Evolutionary conservation across 768 basidiomycete species (phyloP), one percentile per base, ranked within the genome.

Genomic region (Leccinum boreale): DNA sequence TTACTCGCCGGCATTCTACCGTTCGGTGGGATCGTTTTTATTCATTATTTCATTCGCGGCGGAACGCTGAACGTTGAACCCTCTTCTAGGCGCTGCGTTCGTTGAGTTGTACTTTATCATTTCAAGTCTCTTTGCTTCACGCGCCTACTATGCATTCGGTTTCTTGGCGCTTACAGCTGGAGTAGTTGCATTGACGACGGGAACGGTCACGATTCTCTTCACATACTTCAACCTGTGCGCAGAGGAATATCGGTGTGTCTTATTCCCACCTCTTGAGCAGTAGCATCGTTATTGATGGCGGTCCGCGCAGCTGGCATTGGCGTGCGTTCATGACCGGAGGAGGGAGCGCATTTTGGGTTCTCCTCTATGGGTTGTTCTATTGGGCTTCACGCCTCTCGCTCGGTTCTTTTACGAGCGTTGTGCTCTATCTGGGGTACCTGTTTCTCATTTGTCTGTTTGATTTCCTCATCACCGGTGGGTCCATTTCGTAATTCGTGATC

Each of bases 81-180:
- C 19, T 33, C 9, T 46, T 53, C n/a, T 56, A 92, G 90, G 93
- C 53, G 95, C 96, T 49, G 94, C 92, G 3, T 98, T 97, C 66
- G 91, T 98, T 60, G 96, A 98, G 71, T 75, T 97, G 11, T 97
- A 93, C 73, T 97, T 94, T 68, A 85, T 96, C 46, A 78, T 98
- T 58, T 92, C 93, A 12, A 90, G 87, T 65, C 79, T 98, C 26
- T 98, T 97, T 65, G 94, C 94, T 23, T 89, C 92, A 10, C 83
- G 92, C 33, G 90, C 89, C 47, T 96, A 94, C 75, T 98, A 97
- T 70, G 96, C 96, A 11, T 98, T 98, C 69, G 96, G 96, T 15
- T 98, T 98, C 77, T 74, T 98, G 46, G 90, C 93, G 26, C 75
- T 98, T 54, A 95, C 94, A 0, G 89, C 89, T 52, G 81, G 82